A percentile compares a stretch with the other conserved stretches of the same genome.
Conservation (phyloP, 441 rosid genomes). For the Mallotus japonicus region DNA sequence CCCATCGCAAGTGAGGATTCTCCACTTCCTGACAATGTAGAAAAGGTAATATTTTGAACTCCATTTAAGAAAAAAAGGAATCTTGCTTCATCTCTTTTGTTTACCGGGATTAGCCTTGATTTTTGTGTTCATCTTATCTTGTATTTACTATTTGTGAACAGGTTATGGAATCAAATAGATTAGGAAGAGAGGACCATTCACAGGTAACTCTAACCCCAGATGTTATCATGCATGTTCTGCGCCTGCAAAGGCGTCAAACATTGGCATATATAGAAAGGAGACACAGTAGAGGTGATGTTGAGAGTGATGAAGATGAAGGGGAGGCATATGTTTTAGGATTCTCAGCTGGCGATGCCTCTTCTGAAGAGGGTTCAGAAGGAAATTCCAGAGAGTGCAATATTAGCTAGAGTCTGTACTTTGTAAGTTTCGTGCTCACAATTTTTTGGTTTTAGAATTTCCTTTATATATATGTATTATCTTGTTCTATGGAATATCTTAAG, state of each 20-base stretch:
- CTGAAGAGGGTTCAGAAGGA: constrained; percentile 33
- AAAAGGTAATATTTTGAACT: constrained; percentile 39
- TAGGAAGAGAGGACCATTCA: constrained; percentile 55
- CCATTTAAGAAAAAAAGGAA: not conserved
- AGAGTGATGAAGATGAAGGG: constrained; percentile 41
- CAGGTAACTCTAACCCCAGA: constrained; percentile 48
- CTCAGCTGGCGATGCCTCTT: constrained; percentile 28
- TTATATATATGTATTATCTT: not conserved
- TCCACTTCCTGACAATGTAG: constrained; percentile 46
- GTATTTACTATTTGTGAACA: constrained; percentile 26
- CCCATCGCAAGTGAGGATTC: constrained; percentile 39
- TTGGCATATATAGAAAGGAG: constrained; percentile 52
- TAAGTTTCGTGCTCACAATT: not conserved
- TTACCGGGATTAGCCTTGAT: not conserved
- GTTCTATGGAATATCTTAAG: not conserved
- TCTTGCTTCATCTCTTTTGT: not conserved
- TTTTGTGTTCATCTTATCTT: not conserved
- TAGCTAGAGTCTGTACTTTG: constrained; percentile 33
- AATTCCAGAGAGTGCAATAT: constrained; percentile 47
- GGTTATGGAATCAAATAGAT: constrained; percentile 59
- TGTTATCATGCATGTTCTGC: constrained; percentile 60
- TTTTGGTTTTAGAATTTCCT: not conserved
- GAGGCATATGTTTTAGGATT: constrained; percentile 31
- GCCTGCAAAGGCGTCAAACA: constrained; percentile 63
- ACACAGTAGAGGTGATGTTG: constrained; percentile 35